Conservation (phyloP, 352 stramenopile species). For the Phytopythium boreale region DNA sequence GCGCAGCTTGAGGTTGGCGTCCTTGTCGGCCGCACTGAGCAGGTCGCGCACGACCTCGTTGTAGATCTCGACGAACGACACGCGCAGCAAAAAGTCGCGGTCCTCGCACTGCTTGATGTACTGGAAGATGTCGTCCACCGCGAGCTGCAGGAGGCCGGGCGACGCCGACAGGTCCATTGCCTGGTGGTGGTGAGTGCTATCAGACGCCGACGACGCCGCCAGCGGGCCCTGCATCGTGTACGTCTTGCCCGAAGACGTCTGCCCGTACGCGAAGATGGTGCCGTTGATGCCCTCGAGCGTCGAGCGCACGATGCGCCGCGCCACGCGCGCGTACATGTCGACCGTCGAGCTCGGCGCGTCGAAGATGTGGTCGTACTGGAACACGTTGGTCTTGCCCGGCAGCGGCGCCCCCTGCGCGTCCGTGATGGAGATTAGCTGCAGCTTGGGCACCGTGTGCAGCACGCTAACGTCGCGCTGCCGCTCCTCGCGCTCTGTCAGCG, state of each 20-base stretch:
- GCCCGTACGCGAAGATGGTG: slow-evolving; percentile 95
- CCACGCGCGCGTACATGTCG: slow-evolving; percentile 59
- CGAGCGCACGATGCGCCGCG: slow-evolving; percentile 71
- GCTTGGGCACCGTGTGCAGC: slow-evolving; percentile 30
- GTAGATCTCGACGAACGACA: slow-evolving; percentile 99
- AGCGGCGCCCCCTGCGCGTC: slow-evolving; percentile 50
- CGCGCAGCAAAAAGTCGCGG: slow-evolving; percentile 93
- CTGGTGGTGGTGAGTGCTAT: background rate
- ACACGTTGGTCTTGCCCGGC: slow-evolving; percentile 64
- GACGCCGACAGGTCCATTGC: background rate
- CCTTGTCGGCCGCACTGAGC: slow-evolving; percentile 60
- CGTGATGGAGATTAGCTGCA: slow-evolving; percentile 58
- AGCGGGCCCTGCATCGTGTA: slow-evolving; percentile 94
- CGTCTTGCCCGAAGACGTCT: slow-evolving; percentile 95
- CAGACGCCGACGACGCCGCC: background rate
- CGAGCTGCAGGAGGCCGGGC: slow-evolving; percentile 88
- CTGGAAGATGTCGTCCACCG: slow-evolving; percentile 93
- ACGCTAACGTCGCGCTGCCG: slow-evolving; percentile 38
- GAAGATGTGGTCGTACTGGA: slow-evolving; percentile 83
- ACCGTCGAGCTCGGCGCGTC: slow-evolving; percentile 41
- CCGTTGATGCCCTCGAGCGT: slow-evolving; percentile 76
- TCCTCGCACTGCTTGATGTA: slow-evolving; percentile 79
- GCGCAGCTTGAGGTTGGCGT: slow-evolving; percentile 74
- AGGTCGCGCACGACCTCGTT: slow-evolving; percentile 98
- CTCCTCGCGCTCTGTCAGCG: slow-evolving; percentile 71